Evolutionary conservation across 495 filamentous ascomycete genomes (phyloP).

Genomic region (Bryoglossum gracile): DNA sequence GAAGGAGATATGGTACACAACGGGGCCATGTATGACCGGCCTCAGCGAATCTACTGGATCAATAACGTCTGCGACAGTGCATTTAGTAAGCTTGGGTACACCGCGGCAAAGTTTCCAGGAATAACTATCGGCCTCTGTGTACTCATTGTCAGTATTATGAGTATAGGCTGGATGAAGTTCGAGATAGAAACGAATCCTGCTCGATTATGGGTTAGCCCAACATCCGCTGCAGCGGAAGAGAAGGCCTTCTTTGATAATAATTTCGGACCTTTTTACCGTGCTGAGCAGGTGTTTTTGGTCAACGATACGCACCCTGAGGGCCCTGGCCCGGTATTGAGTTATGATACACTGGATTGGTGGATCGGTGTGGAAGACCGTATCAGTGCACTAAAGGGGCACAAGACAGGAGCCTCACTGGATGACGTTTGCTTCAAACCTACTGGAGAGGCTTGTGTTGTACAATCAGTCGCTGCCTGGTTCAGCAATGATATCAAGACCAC

Average conservation of each 20-base stretch:
- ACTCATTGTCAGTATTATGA: slow-evolving; percentile 64
- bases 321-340: slow-evolving; percentile 70
- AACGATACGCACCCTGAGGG: slow-evolving; percentile 66
- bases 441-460: slow-evolving; percentile 83
- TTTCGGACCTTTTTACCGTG: slow-evolving; percentile 92
- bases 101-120: slow-evolving; percentile 73
- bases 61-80: slow-evolving; percentile 71
- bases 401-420: slow-evolving; percentile 57
- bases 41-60: slow-evolving; percentile 63
- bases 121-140: slow-evolving; percentile 71
- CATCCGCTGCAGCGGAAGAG: slow-evolving; percentile 82
- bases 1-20: slow-evolving; percentile 71
- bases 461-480: slow-evolving; percentile 84
- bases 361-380: slow-evolving; percentile 79
- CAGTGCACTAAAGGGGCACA: slow-evolving; percentile 55
- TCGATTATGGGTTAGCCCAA: slow-evolving; percentile 89
- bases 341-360: slow-evolving; percentile 90
- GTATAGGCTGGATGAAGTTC: slow-evolving; percentile 81
- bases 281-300: slow-evolving; percentile 87
- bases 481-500: slow-evolving; percentile 54
- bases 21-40: slow-evolving; percentile 60
- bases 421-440: slow-evolving; percentile 94
- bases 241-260: slow-evolving; percentile 92
- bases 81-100: slow-evolving; percentile 76
- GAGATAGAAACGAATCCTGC: slow-evolving; percentile 83